phyloP scores from a whole-genome alignment of 1,284 basidiomycete genomes.

The Ganoderma leucocontextum region DNA sequence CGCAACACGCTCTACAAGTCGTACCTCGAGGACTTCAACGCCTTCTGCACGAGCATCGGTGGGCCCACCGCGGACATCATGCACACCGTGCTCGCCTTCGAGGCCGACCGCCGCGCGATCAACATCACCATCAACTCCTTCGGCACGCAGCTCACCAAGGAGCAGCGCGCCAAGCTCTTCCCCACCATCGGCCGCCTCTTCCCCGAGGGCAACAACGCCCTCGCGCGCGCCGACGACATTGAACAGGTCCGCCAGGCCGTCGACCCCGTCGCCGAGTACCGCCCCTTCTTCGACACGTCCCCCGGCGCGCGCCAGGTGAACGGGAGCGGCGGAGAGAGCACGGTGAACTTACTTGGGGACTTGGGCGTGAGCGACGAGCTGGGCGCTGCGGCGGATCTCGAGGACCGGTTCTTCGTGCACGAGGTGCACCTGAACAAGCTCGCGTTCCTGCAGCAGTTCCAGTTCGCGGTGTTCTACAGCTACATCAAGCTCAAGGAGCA shows the following conservation, averaged over 20 bases:
- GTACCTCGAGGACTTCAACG: slow-evolving; percentile 97
- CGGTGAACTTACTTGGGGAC: slow-evolving; percentile 41
- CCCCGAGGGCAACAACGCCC: slow-evolving; percentile 94
- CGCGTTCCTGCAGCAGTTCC: slow-evolving; percentile 95
- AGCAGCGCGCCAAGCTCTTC: slow-evolving; percentile 95
- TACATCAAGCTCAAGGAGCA: slow-evolving; percentile 99
- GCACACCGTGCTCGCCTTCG: slow-evolving; percentile 91
- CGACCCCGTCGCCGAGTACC: slow-evolving; percentile 91
- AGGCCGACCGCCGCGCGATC: slow-evolving; percentile 95
- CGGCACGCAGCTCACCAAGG: slow-evolving; percentile 93
- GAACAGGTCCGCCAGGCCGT: slow-evolving; percentile 92
- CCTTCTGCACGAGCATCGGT: slow-evolving; percentile 83
- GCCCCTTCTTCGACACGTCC: slow-evolving; percentile 84
- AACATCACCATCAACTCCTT: slow-evolving; percentile 99
- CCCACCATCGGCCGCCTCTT: slow-evolving; percentile 93
- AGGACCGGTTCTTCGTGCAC: slow-evolving; percentile 95
- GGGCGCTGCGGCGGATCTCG: slow-evolving; percentile 75
- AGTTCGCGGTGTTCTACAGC: slow-evolving; percentile 92
- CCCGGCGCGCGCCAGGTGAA: slow-evolving; percentile 42
- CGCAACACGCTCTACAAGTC: slow-evolving; percentile 99
- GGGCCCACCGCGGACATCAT: slow-evolving; percentile 91
- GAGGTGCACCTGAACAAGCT: slow-evolving; percentile 96
- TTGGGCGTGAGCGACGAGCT: slow-evolving; percentile 36
- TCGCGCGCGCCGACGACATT: slow-evolving; percentile 95
- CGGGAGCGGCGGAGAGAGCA: slow-evolving; percentile 46